Base-by-base conservation (phyloP, 2,329 filamentous ascomycete species). In the Botrytis aclada region DNA sequence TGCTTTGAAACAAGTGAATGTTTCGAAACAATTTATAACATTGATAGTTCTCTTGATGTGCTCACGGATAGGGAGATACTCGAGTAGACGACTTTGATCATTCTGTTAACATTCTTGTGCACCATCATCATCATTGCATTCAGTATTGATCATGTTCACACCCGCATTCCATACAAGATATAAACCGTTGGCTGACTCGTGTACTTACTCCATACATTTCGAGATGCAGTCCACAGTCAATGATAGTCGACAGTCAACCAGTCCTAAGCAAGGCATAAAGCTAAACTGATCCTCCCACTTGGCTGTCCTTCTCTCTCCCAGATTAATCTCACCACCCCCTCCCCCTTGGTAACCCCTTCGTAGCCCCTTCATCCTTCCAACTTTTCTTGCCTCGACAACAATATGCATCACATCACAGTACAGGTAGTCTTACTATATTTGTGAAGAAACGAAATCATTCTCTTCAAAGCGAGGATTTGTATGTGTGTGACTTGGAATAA, bases 211-310 rank as follows among this genome's bases (percentile, higher is more conserved):
- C 34, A 54, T 16, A 18, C n/a, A n/a, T 29, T 8, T 54, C 51
- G n/a, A 54, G n/a, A 29, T 54, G 51, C 51, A 54, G 51, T 54
- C 51, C 16, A n/a, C 51, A n/a, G 51, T 54, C 51, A 14, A 54
- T 54, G 25, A 29, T 54, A 54, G 29, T 39, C 65, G 41, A 56
- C 45, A 25, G 43, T 37, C 65, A 56, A 41, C 45, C 64, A 67
- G 62, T 65, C 29, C 63, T 22, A 56, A 56, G n/a, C 18, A 54
- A 29, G 63, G 41, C 43, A 65, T 20, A 67, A 25, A 67, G 54
- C 45, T 54, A 67, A 29, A 67, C 37, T 34, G 65, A 56, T 39
- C 65, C 65, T 67, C 29, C 45, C 56, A 56, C 45, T 39, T 56
- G 51, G 51, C 51, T 18, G 7, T 29, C 32, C n/a, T 29, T 6